These are phyloP conservation scores for Fomitopsis palustris DNA, from an alignment of 1,284 basidiomycete species.

Conservation along the genomic window DNA sequence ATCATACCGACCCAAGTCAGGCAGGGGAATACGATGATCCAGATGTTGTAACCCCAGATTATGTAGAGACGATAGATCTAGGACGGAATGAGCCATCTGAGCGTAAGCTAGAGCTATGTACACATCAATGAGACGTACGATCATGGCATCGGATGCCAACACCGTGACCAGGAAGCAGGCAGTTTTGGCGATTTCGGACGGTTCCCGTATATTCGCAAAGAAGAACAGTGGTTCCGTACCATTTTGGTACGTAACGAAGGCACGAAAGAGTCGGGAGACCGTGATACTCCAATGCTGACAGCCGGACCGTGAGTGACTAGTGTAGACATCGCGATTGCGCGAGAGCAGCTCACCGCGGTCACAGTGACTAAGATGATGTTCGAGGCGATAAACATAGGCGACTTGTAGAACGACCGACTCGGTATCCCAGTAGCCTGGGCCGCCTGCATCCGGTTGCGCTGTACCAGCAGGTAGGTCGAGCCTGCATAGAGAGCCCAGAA, in stretches of 20 bases:
- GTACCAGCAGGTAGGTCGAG: background rate
- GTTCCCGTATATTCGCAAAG: background rate
- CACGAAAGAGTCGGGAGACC: background rate
- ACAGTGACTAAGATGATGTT: conserved; percentile 1
- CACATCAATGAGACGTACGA: background rate
- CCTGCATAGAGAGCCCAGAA: background rate
- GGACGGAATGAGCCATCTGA: background rate
- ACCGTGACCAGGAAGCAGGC: background rate
- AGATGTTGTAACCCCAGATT: conserved; percentile 4
- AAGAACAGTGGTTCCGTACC: background rate
- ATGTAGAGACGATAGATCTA: conserved; percentile 6
- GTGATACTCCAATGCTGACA: conserved; percentile 4
- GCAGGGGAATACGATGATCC: background rate
- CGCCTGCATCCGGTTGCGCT: background rate
- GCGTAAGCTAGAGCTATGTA: background rate
- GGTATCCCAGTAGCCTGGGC: background rate
- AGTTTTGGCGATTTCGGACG: conserved; percentile 1
- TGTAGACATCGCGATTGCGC: background rate
- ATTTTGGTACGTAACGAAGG: background rate
- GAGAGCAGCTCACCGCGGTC: background rate
- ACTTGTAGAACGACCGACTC: background rate
- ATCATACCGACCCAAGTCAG: conserved; percentile 2
- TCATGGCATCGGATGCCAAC: conserved; percentile 5
- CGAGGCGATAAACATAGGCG: conserved; percentile 3
- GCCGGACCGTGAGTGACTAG: background rate